phyloP scores from a whole-genome alignment of 805 yeast genomes.

The Brettanomyces nanus region DNA sequence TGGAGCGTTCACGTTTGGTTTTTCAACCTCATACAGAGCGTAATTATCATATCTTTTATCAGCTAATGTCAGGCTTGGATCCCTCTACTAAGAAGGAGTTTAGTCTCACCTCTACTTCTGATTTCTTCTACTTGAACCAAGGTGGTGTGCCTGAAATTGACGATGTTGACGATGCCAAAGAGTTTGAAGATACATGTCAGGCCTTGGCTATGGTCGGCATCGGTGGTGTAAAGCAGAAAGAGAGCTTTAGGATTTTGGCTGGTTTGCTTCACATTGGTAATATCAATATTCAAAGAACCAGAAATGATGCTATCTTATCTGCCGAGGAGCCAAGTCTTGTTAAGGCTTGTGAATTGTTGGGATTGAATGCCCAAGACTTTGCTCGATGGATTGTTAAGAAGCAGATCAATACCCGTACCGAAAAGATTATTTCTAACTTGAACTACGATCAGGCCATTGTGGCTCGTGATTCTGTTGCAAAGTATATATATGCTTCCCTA shows the following conservation, averaged over 20 bases:
- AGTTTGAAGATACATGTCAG: conserved; percentile 64
- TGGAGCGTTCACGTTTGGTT: conserved; percentile 90
- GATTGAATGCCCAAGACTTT: conserved; percentile 63
- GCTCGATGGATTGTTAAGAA: conserved; percentile 91
- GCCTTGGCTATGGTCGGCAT: conserved; percentile 81
- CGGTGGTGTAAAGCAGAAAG: conserved; percentile 43
- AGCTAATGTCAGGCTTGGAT: conserved; percentile 66
- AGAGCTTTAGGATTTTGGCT: conserved; percentile 73
- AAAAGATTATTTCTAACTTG: conserved; percentile 79
- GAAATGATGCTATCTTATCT: conserved; percentile 72
- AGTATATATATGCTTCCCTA: conserved; percentile 82
- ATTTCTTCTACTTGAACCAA: conserved; percentile 78
- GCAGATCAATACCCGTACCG: conserved; percentile 87
- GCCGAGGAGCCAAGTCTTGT: conserved; percentile 82
- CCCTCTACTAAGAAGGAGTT: conserved; percentile 47
- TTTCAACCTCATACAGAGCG: conserved; percentile 89
- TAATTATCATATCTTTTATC: conserved; percentile 93
- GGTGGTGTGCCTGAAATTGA: conserved; percentile 68
- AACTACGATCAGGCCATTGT: conserved; percentile 79
- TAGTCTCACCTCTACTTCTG: conserved; percentile 55
- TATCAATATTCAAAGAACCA: conserved; percentile 74
- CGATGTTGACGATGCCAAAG: conserved; percentile 77
- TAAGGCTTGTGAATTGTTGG: conserved; percentile 77
- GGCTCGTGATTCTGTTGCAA: conserved; percentile 95
- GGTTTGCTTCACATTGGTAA: conserved; percentile 91